Evolutionary conservation across 176 grass and related monocot species (phyloP).

Genomic region (Zea mays): Zm-B73-REFERENCE-NAM-5.0 NC_050104.1:147877001-147877500

Average conservation of each 20-base stretch:
- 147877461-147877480: constrained; percentile 57
- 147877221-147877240: constrained; percentile 81
- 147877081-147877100: constrained; percentile 88
- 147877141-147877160: constrained; percentile 25
- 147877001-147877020: constrained; percentile 27
- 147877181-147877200: constrained; percentile 84
- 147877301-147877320: constrained; percentile 15
- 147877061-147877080: constrained; percentile 75
- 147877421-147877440: constrained; percentile 18
- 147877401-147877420: neutral
- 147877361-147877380: neutral
- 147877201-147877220: constrained; percentile 86
- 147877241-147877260: constrained; percentile 73
- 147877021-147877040: constrained; percentile 61
- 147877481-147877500: constrained; percentile 84
- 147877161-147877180: constrained; percentile 31
- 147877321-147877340: constrained; percentile 10
- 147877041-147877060: constrained; percentile 66
- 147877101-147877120: constrained; percentile 58
- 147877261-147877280: constrained; percentile 62
- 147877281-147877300: constrained; percentile 18
- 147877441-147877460: constrained; percentile 29
- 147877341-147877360: constrained; percentile 17
- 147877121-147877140: constrained; percentile 14
- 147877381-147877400: neutral